Evolutionary conservation across 1,284 basidiomycete species (phyloP).

Genomic region (Apiotrichum montevideense): DNA sequence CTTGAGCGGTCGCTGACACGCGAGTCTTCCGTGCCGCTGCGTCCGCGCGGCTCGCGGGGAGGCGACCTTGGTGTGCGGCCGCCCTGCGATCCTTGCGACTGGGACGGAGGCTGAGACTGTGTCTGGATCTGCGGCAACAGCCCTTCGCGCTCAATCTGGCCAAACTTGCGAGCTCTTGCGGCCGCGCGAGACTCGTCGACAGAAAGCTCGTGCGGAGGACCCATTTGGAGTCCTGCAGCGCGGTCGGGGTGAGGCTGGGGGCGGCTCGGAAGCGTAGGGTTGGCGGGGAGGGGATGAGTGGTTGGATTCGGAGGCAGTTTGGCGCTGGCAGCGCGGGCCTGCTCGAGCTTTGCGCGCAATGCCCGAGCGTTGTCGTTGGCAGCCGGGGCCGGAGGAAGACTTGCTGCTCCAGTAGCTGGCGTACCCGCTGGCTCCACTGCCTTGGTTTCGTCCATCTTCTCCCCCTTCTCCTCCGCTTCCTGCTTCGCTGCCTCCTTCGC

Average conservation of each 20-base stretch:
- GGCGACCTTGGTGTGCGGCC: conserved; percentile 3
- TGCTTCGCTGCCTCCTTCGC: not conserved
- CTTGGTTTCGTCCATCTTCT: too few species aligned
- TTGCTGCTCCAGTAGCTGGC: conserved; percentile 13
- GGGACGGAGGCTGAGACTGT: too few species aligned
- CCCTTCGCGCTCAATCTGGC: conserved; percentile 13
- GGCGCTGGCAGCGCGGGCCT: conserved; percentile 8
- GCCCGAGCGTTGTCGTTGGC: conserved; percentile 18
- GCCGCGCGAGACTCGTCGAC: conserved; percentile 34
- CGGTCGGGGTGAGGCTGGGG: not conserved
- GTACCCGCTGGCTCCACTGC: conserved; percentile 8
- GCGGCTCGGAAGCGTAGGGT: not conserved
- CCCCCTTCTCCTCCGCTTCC: too few species aligned
- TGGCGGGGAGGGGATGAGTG: conserved; percentile 1
- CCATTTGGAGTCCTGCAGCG: conserved; percentile 20
- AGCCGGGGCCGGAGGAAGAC: not conserved
- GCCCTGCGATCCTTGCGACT: too few species aligned
- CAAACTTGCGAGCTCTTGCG: conserved; percentile 34
- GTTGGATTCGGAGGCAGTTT: not conserved
- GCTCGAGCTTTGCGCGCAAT: conserved; percentile 28
- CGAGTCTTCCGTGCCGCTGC: conserved; percentile 37
- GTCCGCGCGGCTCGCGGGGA: conserved; percentile 8
- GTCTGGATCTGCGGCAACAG: too few species aligned
- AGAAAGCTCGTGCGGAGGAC: conserved; percentile 24
- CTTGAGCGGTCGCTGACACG: conserved; percentile 27